Evolutionary conservation across 257 asterid species (phyloP), one percentile per base, ranked within the genome.

Genomic region (Solanum appendiculatum): DNA sequence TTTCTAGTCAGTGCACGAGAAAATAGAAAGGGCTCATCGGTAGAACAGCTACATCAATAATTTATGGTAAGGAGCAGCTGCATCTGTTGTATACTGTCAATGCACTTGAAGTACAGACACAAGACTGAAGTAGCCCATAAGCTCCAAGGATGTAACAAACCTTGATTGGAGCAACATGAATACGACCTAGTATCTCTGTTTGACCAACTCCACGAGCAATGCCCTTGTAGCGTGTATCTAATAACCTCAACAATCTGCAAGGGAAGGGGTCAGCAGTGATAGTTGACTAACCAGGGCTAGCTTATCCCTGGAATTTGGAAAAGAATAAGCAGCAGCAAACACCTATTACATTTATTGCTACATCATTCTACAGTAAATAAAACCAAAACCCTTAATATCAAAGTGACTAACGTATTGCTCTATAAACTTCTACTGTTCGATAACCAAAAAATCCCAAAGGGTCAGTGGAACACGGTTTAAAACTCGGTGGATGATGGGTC

Each of bases 171-270:
- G 99, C 99, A 86, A 96, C 99, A 88, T 97, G 98, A 87, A 96
- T 97, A 87, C 98, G 98, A 42, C 99, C 99, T 64, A 95, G 91
- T 87, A 97, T 97, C 93, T 97, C 99, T 82, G 98, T 90, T 88
- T 97, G 99, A 86, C 99, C 99, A 91, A 97, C 99, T 86, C 99
- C 99, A 56, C 92, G 98, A 88, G 99, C 99, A 91, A 96, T 94
- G 85, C 99, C 99, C 90, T 89, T 94, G 87, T 95, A 96, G 83
- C 99, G 96, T 60, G 95, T 95, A 89, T 97, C 94, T 85, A 92
- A 87, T 84, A 95, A 98, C 92, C 99, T 93, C 91, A 90, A 90
- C 92, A 97, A 92, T 89, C 99, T 95, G 92, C 54, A 90, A 80
- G 85, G 87, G 89, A 86, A 56, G 20, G 34, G 27, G 40, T 34